Percentiles rank a stretch among this genome's conserved stretches.
Conservation (phyloP, 164 flowering plant genomes). For the Hamamelis virginiana region DNA sequence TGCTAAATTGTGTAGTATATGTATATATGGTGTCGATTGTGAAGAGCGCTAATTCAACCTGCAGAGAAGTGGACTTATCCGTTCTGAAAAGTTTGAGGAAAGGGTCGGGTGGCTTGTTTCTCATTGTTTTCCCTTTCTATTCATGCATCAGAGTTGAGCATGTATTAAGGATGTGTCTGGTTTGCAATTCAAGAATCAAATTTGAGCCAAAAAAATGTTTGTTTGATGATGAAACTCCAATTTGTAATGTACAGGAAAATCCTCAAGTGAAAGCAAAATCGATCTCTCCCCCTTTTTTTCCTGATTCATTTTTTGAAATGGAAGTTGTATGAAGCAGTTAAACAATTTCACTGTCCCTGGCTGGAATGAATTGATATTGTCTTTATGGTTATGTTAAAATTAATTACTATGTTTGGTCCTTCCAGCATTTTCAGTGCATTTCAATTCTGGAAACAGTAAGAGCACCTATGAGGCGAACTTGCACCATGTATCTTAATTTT, state of each 20-base stretch:
- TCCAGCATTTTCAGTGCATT: too few species aligned
- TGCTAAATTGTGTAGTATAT: neutral
- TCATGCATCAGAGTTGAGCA: neutral
- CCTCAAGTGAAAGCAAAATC: neutral
- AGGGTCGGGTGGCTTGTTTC: neutral
- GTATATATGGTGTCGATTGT: neutral
- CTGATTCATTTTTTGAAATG: too few species aligned
- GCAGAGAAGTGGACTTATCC: too few species aligned
- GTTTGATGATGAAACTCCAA: neutral
- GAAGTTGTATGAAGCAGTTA: too few species aligned
- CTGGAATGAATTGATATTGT: too few species aligned
- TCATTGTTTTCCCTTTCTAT: neutral
- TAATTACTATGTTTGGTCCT: too few species aligned
- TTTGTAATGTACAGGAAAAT: neutral
- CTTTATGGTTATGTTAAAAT: too few species aligned
- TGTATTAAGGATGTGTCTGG: neutral
- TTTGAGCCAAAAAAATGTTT: too few species aligned
- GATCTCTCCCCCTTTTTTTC: neutral
- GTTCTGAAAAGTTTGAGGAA: neutral
- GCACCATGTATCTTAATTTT: too few species aligned
- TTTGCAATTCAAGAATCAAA: neutral
- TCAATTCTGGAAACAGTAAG: too few species aligned
- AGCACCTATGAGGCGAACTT: too few species aligned
- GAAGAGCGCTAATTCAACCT: neutral
- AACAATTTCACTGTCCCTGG: too few species aligned